Base-by-base conservation (phyloP, 305 asterid genomes). In the Salvia sclarea region DNA sequence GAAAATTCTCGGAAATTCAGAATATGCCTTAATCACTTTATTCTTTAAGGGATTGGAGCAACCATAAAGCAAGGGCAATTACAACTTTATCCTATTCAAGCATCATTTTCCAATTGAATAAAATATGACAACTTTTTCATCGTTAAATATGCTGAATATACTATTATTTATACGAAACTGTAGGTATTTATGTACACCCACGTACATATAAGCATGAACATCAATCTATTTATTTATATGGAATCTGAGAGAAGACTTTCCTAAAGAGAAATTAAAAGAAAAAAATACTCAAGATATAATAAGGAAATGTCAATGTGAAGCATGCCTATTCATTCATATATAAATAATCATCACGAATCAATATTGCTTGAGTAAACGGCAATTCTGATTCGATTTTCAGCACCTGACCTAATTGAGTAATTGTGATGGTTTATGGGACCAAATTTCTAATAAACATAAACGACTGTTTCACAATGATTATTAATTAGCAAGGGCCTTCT, bases 391-490 rank as follows among this genome's bases (percentile, higher is more conserved):
- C 9, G 49, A 49, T 20, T 75, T 55, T 64, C 56, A 41, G 10
- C 47, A 22, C 25, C 58, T 18, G 14, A 61, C 71, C 77, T 61
- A 71, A 67, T 20, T 61, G 20, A 61, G 72, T 61, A 71, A 67
- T 20, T 61, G 20, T 67, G 72, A 57, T 72, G 60, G 52, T 55
- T 61, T 25, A 18, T 56, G 75, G 49, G 24, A 64, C 72, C 75
- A 68, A 45, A 75, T 6, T 5, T 44, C 5, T 12, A 54, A n/a
- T 13, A 43, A 62, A 31, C 14, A 50, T 40, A 18, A 18, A 6
- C 37, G 5, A 56, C 13, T 55, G 25, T 13, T 58, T 45, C 50
- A 45, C 8, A 24, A 50, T 20, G 14, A 43, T 7, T 22, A 14
- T 48, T 52, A 52, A 22, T 22, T 52, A 52, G 25, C 55, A 47